These are phyloP conservation scores for Termitomyces sp. DNA, from an alignment of 1,284 basidiomycete genomes.

Conservation along the genomic window DNA sequence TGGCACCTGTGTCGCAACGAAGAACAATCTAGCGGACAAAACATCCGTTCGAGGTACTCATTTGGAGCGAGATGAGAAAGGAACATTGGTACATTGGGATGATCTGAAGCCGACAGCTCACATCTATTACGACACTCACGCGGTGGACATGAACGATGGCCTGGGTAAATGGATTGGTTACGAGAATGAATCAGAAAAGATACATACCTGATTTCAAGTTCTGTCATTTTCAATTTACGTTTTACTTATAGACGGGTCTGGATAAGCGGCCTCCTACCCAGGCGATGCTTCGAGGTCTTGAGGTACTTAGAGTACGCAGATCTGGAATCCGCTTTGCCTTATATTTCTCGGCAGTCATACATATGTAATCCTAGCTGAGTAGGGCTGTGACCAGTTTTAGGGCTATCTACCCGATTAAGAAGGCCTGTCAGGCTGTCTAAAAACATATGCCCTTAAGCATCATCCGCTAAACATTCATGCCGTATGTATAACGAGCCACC, in stretches of 20 bases:
- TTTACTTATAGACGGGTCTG: too few relatives aligned
- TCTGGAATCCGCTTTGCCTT: too few relatives aligned
- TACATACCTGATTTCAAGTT: not conserved
- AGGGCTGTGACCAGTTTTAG: too few relatives aligned
- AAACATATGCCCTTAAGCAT: not conserved
- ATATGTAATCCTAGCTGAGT: too few relatives aligned
- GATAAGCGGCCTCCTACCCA: too few relatives aligned
- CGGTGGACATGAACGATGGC: conserved; percentile 37
- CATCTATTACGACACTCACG: conserved; percentile 15
- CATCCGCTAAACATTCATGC: not conserved
- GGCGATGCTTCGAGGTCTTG: too few relatives aligned
- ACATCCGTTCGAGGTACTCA: conserved; percentile 55
- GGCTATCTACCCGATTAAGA: too few relatives aligned
- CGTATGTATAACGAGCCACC: not conserved
- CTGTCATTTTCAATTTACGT: too few relatives aligned
- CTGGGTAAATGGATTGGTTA: conserved; percentile 11
- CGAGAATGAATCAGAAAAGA: conserved; percentile 7
- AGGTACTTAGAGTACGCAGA: too few relatives aligned
- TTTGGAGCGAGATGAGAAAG: conserved; percentile 40
- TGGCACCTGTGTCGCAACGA: conserved; percentile 45
- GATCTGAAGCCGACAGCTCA: conserved; percentile 13
- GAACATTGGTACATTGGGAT: conserved; percentile 6
- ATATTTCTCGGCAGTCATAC: too few relatives aligned
- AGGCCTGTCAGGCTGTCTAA: too few relatives aligned
- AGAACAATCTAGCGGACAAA: conserved; percentile 40